These are phyloP conservation scores for Pichia membranifaciens DNA, from an alignment of 805 yeast genomes.

Conservation along the genomic window DNA sequence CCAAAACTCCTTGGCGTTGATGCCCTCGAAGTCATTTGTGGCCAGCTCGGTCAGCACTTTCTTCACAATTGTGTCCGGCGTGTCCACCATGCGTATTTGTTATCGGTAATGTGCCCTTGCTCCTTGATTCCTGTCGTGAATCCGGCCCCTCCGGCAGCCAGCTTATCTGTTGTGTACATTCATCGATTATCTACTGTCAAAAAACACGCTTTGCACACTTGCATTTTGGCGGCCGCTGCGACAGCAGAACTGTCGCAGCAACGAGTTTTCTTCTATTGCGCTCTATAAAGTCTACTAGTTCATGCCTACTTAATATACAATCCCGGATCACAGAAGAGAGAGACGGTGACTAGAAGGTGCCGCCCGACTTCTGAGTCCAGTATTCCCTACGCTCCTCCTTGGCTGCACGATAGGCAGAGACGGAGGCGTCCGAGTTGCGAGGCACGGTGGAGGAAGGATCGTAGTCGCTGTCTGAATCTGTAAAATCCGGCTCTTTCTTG, in stretches of 20 bases:
- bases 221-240: too few relatives aligned
- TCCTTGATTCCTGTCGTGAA: too few relatives aligned
- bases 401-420: constrained; percentile 71
- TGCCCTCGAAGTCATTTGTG: constrained; percentile 32
- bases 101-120: too few relatives aligned
- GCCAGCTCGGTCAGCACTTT: constrained; percentile 30
- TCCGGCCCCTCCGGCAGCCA: too few relatives aligned
- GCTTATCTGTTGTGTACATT: too few relatives aligned
- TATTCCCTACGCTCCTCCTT: constrained; percentile 58
- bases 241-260: too few relatives aligned
- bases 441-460: neutral
- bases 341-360: neutral
- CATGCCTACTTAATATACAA: too few relatives aligned
- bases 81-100: constrained; percentile 6
- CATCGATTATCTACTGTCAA: too few relatives aligned
- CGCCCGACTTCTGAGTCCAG: constrained; percentile 62
- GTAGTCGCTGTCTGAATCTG: constrained; percentile 7
- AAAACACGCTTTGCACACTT: too few relatives aligned
- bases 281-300: too few relatives aligned
- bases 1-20: constrained; percentile 31
- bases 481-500: constrained; percentile 72
- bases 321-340: too few relatives aligned
- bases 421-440: constrained; percentile 10
- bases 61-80: constrained; percentile 34
- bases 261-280: too few relatives aligned